Conservation (phyloP, 2,329 filamentous ascomycete genomes). For the Monosporascus cannonballus region DNA sequence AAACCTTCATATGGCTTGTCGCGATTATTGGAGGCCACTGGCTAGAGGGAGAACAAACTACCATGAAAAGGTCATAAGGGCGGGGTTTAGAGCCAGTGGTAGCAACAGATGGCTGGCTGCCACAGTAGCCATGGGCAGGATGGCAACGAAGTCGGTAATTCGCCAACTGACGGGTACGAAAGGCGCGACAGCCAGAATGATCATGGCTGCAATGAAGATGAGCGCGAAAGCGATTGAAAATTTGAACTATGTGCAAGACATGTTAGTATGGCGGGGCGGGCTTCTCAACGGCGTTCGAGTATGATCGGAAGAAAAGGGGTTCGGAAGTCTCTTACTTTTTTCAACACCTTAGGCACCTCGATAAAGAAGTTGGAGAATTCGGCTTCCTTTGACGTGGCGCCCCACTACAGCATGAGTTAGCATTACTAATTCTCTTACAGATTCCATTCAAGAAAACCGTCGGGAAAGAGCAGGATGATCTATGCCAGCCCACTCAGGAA, state of each 20-base stretch:
- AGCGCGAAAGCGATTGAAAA: slow-evolving; percentile 60
- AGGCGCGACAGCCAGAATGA: slow-evolving; percentile 55
- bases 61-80: slow-evolving; percentile 74
- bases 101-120: slow-evolving; percentile 62
- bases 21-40: too few species aligned
- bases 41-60: slow-evolving; percentile 28
- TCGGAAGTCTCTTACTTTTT: slow-evolving; percentile 55
- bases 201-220: slow-evolving; percentile 53
- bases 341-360: slow-evolving; percentile 72
- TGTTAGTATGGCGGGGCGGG: slow-evolving; percentile 11
- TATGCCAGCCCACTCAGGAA: neutral
- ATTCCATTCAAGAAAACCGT: neutral
- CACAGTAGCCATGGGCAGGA: slow-evolving; percentile 70
- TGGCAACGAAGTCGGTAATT: slow-evolving; percentile 68
- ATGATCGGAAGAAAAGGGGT: slow-evolving; percentile 30
- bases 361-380: slow-evolving; percentile 81
- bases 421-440: neutral
- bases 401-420: slow-evolving; percentile 45
- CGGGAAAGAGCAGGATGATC: too few species aligned
- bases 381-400: slow-evolving; percentile 75
- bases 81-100: slow-evolving; percentile 70
- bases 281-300: slow-evolving; percentile 16
- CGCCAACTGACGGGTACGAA: slow-evolving; percentile 62
- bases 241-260: slow-evolving; percentile 52
- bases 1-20: too few species aligned